Conservation (phyloP, 352 stramenopile species). For the Pilasporangium apinafurcum region DNA sequence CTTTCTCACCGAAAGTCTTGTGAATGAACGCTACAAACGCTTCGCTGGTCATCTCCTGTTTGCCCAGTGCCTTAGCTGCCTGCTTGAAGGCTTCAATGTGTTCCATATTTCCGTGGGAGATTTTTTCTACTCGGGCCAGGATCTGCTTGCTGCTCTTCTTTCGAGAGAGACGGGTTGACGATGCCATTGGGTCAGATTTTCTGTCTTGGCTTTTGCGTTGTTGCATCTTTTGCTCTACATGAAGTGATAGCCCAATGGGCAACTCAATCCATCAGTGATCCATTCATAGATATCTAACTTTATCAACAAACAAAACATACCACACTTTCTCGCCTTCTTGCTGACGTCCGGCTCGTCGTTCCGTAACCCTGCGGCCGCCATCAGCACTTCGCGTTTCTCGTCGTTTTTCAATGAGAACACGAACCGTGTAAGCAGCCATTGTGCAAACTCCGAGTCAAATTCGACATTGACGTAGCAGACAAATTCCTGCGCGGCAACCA, state of each 20-base stretch:
- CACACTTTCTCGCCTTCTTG: constrained; percentile 24
- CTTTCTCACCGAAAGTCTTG: constrained; percentile 45
- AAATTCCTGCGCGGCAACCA: constrained; percentile 34
- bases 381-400: constrained; percentile 45
- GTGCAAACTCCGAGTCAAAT: constrained; percentile 44
- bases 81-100: constrained; percentile 58
- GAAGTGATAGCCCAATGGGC: background rate
- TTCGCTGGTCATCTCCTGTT: constrained; percentile 56
- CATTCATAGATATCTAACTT: background rate
- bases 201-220: constrained; percentile 9
- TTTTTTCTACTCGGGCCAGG: constrained; percentile 48
- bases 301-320: constrained; percentile 9
- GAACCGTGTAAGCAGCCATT: constrained; percentile 52
- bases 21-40: constrained; percentile 58
- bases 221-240: constrained; percentile 28
- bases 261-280: background rate
- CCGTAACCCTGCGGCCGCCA: constrained; percentile 15
- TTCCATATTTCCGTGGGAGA: constrained; percentile 37
- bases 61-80: constrained; percentile 60
- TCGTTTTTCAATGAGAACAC: constrained; percentile 42
- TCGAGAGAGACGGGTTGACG: constrained; percentile 17
- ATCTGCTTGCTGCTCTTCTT: constrained; percentile 72
- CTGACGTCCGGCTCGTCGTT: constrained; percentile 12
- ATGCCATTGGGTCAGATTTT: constrained; percentile 11
- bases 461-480: constrained; percentile 44